phyloP scores from a whole-genome alignment of 768 basidiomycete species.

The Phallus indusiatus region DNA sequence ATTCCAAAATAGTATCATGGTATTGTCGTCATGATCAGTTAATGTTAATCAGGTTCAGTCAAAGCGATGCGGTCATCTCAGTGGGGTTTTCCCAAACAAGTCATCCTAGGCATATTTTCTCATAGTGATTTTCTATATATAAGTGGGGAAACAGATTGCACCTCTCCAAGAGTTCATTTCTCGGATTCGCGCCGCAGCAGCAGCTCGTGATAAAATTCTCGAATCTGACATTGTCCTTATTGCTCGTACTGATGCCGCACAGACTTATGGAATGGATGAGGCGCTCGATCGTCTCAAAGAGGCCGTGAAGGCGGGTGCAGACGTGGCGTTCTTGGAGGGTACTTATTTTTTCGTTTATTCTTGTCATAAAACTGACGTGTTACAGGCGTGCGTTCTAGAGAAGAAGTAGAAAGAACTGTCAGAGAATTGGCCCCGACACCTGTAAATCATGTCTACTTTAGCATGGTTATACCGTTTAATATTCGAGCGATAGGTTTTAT shows the following conservation, averaged over 20 bases:
- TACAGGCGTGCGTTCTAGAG: constrained; percentile 45
- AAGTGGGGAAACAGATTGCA: constrained; percentile 67
- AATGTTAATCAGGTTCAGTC: constrained; percentile 46
- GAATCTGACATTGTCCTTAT: constrained; percentile 73
- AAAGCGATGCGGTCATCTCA: constrained; percentile 69
- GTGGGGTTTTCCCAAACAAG: neutral
- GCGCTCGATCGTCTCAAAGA: constrained; percentile 55
- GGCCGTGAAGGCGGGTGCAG: constrained; percentile 66
- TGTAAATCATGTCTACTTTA: constrained; percentile 24
- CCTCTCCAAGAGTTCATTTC: constrained; percentile 67
- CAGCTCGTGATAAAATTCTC: constrained; percentile 65
- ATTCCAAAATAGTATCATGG: neutral
- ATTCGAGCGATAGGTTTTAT: constrained; percentile 39
- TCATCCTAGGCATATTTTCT: neutral
- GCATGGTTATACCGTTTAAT: neutral
- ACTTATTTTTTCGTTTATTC: neutral
- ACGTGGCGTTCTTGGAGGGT: constrained; percentile 76
- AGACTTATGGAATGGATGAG: constrained; percentile 73
- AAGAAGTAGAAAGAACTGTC: constrained; percentile 54
- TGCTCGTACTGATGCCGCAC: constrained; percentile 69
- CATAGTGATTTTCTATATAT: neutral
- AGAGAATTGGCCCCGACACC: constrained; percentile 54
- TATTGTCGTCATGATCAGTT: neutral
- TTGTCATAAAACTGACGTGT: neutral
- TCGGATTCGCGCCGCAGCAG: constrained; percentile 67